Evolutionary conservation across 2,329 filamentous ascomycete species (phyloP), one percentile per base, ranked within the genome.

Genomic region (Apiospora aurea): DNA sequence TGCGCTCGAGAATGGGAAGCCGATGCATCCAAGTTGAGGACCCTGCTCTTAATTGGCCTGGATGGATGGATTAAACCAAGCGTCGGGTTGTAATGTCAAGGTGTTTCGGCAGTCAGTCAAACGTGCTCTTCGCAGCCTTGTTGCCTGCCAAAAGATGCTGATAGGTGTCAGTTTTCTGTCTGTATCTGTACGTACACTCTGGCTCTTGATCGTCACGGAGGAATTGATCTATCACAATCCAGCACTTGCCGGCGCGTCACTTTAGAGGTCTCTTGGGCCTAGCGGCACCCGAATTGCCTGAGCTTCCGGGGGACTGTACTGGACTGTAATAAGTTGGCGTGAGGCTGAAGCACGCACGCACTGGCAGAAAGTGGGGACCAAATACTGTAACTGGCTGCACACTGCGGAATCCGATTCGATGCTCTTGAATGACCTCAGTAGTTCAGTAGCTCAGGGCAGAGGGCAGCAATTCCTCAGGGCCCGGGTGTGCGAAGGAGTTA

Each of bases 191-290:
- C 51, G 26, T 57, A 34, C 26, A 18, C 26, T 14, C 16, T 34
- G 26, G 18, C 53, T 38, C 29, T 61, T 61, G 53, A 61, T 61
- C 29, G 53, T 34, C 57, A 34, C 34, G n/a, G 57, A 18, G n/a
- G 57, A 64, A 5, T 64, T 64, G 57, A 64, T 64, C 57, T 64
- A 64, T 64, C 57, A 64, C 57, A 64, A 64, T 64, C 34, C 57
- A 64, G 26, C 16, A 29, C 51, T 34, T 57, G 7, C 14, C 53
- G 16, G 53, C 53, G 53, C 53, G 53, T 61, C 53, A 61, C 16
- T 21, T 21, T 38, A 38, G 53, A 38, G 34, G 57, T 41, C 57
- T 64, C 57, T 64, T 64, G 57, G 57, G 57, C 41, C 41, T 64
- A 64, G 57, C 57, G 57, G 57, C 34, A n/a, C 38, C 18, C 21